A percentile compares a stretch with the other conserved stretches of the same genome.
Conservation (phyloP, 176 grass and related monocot genomes). For the Elaeis guineensis region DNA sequence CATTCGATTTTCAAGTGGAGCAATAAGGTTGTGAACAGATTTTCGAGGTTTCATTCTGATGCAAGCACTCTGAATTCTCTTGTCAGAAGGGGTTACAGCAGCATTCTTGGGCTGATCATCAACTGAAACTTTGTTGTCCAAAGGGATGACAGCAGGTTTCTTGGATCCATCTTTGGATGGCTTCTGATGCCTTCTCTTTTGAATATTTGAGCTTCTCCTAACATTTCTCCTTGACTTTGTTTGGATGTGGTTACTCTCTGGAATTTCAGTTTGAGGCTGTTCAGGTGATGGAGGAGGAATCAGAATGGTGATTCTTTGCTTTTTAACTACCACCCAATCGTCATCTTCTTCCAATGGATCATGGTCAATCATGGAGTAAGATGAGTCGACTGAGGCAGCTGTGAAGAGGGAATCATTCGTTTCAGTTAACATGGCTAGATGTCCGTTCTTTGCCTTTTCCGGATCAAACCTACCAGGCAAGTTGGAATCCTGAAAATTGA, state of each 20-base stretch:
- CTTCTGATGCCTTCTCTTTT: conserved; percentile 28
- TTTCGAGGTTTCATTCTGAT: not conserved
- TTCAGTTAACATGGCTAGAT: no score
- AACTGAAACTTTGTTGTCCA: not conserved
- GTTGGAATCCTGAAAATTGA: no score
- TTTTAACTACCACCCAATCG: conserved; percentile 55
- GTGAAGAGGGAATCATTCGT: no score
- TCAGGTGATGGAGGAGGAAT: conserved; percentile 32
- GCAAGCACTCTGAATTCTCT: not conserved
- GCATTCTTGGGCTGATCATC: not conserved
- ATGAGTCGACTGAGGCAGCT: not conserved
- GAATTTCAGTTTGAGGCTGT: conserved; percentile 8
- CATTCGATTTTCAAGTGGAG: not conserved
- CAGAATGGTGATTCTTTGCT: conserved; percentile 34
- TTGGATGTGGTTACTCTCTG: conserved; percentile 10
- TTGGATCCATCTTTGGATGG: not conserved
- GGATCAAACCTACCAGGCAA: no score
- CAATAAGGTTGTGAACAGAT: not conserved
- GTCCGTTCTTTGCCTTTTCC: no score
- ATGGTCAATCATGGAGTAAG: conserved; percentile 15
- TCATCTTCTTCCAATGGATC: conserved; percentile 8
- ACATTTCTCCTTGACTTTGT: conserved; percentile 19
- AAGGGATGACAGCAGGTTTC: not conserved
- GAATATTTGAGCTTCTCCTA: conserved; percentile 5
- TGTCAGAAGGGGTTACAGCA: not conserved